Percentiles rank a stretch among this genome's conserved stretches.
Evolutionary conservation across 2,329 filamentous ascomycete genomes (phyloP).

Genomic region (Scedosporium dehoogii): DNA sequence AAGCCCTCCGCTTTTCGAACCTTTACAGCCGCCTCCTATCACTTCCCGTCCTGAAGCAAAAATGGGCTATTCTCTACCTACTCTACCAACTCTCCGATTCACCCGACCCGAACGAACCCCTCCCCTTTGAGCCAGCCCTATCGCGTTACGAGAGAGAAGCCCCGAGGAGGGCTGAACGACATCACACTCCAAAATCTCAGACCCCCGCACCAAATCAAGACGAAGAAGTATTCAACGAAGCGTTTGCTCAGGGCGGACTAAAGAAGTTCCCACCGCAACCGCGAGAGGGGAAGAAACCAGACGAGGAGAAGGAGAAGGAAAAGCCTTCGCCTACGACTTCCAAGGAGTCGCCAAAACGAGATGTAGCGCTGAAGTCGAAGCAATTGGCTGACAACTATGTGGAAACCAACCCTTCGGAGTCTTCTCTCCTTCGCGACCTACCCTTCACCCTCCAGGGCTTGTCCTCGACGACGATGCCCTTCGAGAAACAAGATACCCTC

Average conservation of each 20-base stretch:
- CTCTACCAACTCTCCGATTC: slow-evolving; percentile 74
- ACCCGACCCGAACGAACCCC: slow-evolving; percentile 42
- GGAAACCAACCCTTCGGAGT: slow-evolving; percentile 52
- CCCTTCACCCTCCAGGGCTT: slow-evolving; percentile 90
- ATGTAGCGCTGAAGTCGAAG: slow-evolving; percentile 47
- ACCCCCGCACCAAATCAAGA: slow-evolving; percentile 29
- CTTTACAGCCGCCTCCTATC: slow-evolving; percentile 81
- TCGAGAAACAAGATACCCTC: slow-evolving; percentile 57
- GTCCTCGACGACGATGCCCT: slow-evolving; percentile 75
- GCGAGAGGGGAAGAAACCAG: slow-evolving; percentile 24
- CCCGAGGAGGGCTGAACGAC: slow-evolving; percentile 25
- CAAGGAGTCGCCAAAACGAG: slow-evolving; percentile 27
- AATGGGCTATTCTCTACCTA: slow-evolving; percentile 93
- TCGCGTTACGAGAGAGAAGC: slow-evolving; percentile 26
- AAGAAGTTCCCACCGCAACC: slow-evolving; percentile 30
- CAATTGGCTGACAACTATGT: slow-evolving; percentile 46
- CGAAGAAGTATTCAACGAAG: slow-evolving; percentile 39
- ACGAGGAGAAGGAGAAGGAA: slow-evolving; percentile 21
- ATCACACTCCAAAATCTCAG: slow-evolving; percentile 24
- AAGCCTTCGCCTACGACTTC: slow-evolving; percentile 12
- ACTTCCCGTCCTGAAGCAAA: slow-evolving; percentile 86
- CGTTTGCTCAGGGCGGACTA: slow-evolving; percentile 44
- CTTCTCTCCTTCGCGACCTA: slow-evolving; percentile 63
- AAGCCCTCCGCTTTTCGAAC: slow-evolving; percentile 79
- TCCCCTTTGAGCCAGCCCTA: slow-evolving; percentile 19